Base-by-base conservation (phyloP, 163 green algal genomes). In the Scenedesmus sp. region DNA sequence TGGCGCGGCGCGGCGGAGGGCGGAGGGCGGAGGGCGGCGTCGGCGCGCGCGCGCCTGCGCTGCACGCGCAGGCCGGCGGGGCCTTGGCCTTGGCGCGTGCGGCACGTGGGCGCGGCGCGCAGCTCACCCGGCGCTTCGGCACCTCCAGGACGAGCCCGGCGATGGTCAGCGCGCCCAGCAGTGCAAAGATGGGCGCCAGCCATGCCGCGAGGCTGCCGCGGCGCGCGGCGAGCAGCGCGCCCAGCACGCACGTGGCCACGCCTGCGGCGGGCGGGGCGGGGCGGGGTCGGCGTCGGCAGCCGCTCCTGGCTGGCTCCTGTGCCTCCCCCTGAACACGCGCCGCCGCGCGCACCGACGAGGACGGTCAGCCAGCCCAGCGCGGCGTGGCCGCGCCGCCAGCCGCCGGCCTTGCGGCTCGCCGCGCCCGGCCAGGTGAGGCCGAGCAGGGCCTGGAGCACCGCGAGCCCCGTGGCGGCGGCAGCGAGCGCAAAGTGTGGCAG, bases 401-500 rank as follows among this genome's bases (percentile, higher is more conserved):
- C 24, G 6, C 9, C n/a, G n/a, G n/a, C n/a, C n/a, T n/a, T n/a
- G n/a, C n/a, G n/a, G n/a, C n/a, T n/a, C n/a, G n/a, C n/a, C n/a
- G n/a, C n/a, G n/a, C n/a, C n/a, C n/a, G 51, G 51, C 34, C 64
- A 33, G 3, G 64, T 14, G 5, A 54, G 10, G 15, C 18, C 71
- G n/a, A 63, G n/a, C 0, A 29, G 17, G 9, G 45, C 22, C 51
- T 79, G 71, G 28, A 79, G 6, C 20, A 63, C 42, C 18, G 58
- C 42, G 20, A 58, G 24, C n/a, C 18, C 71, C 31, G 70, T 44
- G 2, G 51, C 58, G 14, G 28, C 26, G 1, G 63, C 26, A 1
- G 57, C 71, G 15, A 79, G 28, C 7, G 10, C 71, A 58, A 70
- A 70, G 58, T 79, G 71, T 20, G 71, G 71, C 14, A 20, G 39